phyloP scores from a whole-genome alignment of 78 protist species.

The Parvularia atlantis region DNA sequence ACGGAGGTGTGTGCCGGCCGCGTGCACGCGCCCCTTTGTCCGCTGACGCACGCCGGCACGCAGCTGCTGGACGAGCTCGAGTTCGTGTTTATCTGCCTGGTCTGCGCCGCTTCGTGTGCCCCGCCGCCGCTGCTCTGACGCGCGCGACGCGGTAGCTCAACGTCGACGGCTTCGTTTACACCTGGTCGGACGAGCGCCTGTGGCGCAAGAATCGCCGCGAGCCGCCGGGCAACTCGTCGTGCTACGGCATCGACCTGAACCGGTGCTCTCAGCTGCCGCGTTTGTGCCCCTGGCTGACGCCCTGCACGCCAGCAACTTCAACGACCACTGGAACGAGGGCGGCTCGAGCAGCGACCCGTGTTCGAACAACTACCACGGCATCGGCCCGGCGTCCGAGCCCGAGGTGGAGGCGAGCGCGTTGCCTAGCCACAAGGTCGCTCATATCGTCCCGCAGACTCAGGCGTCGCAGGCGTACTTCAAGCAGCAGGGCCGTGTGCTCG shows the following conservation, averaged over 20 bases:
- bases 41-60: neutral
- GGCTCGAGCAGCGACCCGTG: constrained; percentile 13
- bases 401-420: no score
- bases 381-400: neutral
- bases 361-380: constrained; percentile 2
- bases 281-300: no score
- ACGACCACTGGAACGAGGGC: constrained; percentile 4
- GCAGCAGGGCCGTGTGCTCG: no score
- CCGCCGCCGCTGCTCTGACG: constrained; percentile 26
- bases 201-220: constrained; percentile 43
- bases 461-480: neutral
- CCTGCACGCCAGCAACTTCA: no score
- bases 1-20: no score
- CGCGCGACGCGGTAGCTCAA: constrained; percentile 25
- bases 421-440: no score
- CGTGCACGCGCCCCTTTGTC: no score
- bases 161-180: neutral
- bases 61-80: neutral
- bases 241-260: constrained; percentile 24
- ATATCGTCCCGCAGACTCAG: no score
- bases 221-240: neutral
- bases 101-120: constrained; percentile 35
- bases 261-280: no score
- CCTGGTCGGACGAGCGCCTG: no score
- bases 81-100: constrained; percentile 12